Percentiles rank a stretch among this genome's conserved stretches.
Conservation (phyloP, 176 grass and related monocot genomes). For the Urochloa ruziziensis region DNA sequence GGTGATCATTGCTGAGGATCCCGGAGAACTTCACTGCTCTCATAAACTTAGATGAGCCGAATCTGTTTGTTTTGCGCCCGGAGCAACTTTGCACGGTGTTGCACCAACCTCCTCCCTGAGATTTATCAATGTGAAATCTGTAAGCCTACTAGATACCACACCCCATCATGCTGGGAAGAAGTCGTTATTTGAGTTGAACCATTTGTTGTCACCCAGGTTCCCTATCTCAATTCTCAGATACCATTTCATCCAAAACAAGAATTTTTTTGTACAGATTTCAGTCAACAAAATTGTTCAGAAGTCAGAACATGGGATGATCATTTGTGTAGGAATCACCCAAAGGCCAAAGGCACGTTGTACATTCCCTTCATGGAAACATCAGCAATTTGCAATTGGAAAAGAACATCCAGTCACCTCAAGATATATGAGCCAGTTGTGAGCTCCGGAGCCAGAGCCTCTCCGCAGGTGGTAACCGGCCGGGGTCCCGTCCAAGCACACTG, state of each 20-base stretch:
- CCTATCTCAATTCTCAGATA: not conserved
- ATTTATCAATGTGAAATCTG: conserved; percentile 7
- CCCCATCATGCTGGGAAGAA: not conserved
- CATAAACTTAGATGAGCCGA: conserved; percentile 71
- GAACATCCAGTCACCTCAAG: conserved; percentile 46
- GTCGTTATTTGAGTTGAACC: not conserved
- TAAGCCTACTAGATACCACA: not conserved
- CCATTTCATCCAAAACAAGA: not conserved
- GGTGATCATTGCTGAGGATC: conserved; percentile 57
- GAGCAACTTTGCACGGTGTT: conserved; percentile 39
- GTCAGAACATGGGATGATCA: not conserved
- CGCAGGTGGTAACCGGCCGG: conserved; percentile 72
- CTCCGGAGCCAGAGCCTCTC: conserved; percentile 68
- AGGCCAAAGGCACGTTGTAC: not conserved
- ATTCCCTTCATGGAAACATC: not conserved
- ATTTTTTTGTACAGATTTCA: not conserved
- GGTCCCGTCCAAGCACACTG: conserved; percentile 85
- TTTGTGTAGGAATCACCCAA: not conserved
- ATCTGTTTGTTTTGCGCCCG: conserved; percentile 24
- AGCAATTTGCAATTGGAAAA: not conserved
- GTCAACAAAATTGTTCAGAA: not conserved
- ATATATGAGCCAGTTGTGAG: conserved; percentile 61
- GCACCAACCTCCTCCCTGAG: conserved; percentile 78
- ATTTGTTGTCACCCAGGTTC: not conserved
- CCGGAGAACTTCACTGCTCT: conserved; percentile 36